A percentile compares a stretch with the other conserved stretches of the same genome.
Conservation (phyloP, 208 protist species). For the Acanthamoeba castellanii region DNA sequence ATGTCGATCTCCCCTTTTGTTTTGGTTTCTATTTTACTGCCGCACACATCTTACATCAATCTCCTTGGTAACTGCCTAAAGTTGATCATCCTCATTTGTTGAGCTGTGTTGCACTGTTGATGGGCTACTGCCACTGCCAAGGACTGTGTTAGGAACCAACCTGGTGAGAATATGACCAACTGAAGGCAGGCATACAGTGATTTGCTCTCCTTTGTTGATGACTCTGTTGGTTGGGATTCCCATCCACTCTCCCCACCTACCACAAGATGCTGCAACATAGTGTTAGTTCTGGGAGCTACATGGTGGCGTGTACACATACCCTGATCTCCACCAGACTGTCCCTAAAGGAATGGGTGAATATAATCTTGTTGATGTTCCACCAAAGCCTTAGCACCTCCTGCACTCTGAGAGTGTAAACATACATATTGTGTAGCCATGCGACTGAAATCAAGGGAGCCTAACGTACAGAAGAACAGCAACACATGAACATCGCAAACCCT, state of each 20-base stretch:
- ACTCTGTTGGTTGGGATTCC: neutral
- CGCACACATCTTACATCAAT: no score
- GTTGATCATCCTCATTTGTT: no score
- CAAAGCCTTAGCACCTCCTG: neutral
- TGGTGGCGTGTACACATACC: neutral
- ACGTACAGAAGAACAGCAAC: neutral
- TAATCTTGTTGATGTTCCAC: neutral
- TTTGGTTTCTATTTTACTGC: no score
- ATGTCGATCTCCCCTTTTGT: conserved; percentile 68
- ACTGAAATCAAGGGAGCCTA: neutral
- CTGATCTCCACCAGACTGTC: neutral
- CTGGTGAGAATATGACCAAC: no score
- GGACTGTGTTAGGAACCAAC: no score
- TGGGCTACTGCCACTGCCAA: no score
- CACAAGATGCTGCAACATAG: neutral
- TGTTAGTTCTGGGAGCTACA: neutral
- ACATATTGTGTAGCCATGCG: neutral
- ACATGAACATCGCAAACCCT: neutral
- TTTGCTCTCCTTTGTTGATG: neutral
- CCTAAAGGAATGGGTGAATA: neutral
- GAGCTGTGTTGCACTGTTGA: no score
- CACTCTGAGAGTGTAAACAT: neutral
- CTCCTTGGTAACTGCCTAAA: no score
- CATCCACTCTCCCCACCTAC: neutral
- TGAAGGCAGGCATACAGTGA: neutral